Evolutionary conservation across 2,329 filamentous ascomycete species (phyloP).

Genomic region (Aspergillus chevalieri): DNA sequence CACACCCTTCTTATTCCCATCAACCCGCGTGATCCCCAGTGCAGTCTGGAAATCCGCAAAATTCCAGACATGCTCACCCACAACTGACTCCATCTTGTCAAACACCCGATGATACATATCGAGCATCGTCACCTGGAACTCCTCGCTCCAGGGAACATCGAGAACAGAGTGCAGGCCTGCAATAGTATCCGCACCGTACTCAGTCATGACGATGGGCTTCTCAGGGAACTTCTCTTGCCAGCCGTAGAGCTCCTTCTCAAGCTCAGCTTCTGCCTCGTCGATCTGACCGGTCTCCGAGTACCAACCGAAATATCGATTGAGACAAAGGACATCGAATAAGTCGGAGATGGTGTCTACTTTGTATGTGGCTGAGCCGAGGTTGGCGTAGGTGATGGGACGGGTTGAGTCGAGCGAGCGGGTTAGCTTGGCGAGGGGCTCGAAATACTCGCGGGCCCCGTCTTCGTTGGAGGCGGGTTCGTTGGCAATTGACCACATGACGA

Average conservation of each 20-base stretch:
- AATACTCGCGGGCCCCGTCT: conserved; percentile 16
- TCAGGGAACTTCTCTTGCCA: conserved; percentile 18
- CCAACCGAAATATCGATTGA: conserved; percentile 27
- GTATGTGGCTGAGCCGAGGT: conserved; percentile 7
- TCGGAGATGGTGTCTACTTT: conserved; percentile 15
- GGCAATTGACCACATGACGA: conserved; percentile 21
- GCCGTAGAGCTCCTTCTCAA: conserved; percentile 16
- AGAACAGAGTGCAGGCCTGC: conserved; percentile 21
- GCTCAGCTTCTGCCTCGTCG: conserved; percentile 13
- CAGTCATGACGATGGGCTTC: conserved; percentile 25
- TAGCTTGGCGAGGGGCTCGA: conserved; percentile 18
- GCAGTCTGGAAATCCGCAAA: neutral
- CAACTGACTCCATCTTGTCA: conserved; percentile 18
- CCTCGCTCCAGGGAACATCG: conserved; percentile 23
- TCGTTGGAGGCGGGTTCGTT: conserved; percentile 20
- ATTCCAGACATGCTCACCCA: conserved; percentile 16
- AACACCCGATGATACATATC: conserved; percentile 26
- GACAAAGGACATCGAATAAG: conserved; percentile 22
- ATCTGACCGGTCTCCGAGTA: conserved; percentile 19
- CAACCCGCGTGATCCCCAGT: too few relatives aligned
- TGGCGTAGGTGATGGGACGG: conserved; percentile 20
- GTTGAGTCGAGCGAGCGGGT: conserved; percentile 19
- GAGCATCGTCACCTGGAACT: conserved; percentile 20
- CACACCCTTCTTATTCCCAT: too few relatives aligned
- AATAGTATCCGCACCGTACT: conserved; percentile 25